Percentiles rank a stretch among this genome's conserved stretches.
Conservation (phyloP, 176 grass and related monocot species). For the Dendrocalamus sinicus region DNA sequence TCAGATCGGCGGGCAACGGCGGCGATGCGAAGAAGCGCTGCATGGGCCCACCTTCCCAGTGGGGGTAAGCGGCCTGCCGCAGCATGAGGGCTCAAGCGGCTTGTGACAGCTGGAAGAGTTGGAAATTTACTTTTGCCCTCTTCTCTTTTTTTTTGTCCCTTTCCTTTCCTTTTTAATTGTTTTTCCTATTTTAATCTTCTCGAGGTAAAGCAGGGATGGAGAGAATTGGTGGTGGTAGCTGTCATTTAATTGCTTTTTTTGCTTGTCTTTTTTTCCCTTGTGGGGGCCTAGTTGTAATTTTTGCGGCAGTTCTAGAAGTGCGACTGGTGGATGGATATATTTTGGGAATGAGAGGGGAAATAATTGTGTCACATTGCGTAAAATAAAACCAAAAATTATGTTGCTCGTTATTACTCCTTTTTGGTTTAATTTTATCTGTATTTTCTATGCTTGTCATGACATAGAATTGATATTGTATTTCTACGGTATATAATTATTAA, state of each 20-base stretch:
- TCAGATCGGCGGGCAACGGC: constrained; percentile 62
- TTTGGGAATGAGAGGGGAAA: not conserved
- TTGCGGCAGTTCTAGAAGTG: constrained; percentile 39
- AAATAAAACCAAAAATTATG: constrained; percentile 51
- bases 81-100: constrained; percentile 16
- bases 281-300: constrained; percentile 40
- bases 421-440: not conserved
- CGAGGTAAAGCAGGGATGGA: constrained; percentile 47
- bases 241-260: constrained; percentile 49
- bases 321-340: constrained; percentile 49
- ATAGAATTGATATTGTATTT: too few relatives aligned
- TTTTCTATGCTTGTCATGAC: not conserved
- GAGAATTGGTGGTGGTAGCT: constrained; percentile 41
- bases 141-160: not conserved
- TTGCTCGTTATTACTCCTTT: not conserved
- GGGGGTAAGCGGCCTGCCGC: constrained; percentile 50
- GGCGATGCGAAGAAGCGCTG: constrained; percentile 68
- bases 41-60: constrained; percentile 58
- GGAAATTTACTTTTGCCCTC: constrained; percentile 38
- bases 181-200: constrained; percentile 46
- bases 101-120: constrained; percentile 30
- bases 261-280: not conserved
- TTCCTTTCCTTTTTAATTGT: constrained; percentile 9
- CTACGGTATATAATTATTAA: not conserved
- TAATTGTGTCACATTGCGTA: constrained; percentile 18